Base-by-base conservation (phyloP, 2,329 filamentous ascomycete genomes). In the Penicillium sp. region DNA sequence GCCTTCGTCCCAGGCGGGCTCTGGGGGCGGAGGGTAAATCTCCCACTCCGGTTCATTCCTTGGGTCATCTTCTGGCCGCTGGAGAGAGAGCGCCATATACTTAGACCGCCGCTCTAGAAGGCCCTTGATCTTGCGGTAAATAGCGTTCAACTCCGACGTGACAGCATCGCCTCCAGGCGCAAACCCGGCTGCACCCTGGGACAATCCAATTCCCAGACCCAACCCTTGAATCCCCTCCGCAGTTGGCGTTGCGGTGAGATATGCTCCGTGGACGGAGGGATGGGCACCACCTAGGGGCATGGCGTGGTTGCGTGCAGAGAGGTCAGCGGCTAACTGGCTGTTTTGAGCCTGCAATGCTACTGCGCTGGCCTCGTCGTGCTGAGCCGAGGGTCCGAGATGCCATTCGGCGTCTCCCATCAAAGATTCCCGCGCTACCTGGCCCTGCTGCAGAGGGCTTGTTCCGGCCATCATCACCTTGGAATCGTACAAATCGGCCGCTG, bases 11-110 rank as follows among this genome's bases (percentile, higher is more conserved):
- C 95, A 98, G 2, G 92, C 91, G 17, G 95, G 95, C 71, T 96
- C 91, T 6, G 94, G 95, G 4, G 93, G 93, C 15, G 91, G 88
- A 10, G 95, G 95, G 72, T 98, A 98, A 49, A 99, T 92, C 58
- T 86, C 84, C 94, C 94, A 99, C 54, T 83, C 85, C 0, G 89
- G 85, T 19, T 90, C 86, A 74, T 98, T 93, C 70, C 92, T 92
- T 1, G 95, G 95, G 69, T 98, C 97, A 74, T 97, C 92, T 13
- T 87, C 85, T 8, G 89, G 85, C 10, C 90, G 86, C 74, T 99
- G 95, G 22, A 93, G 82, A 0, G 95, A 98, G 17, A 97, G 79
- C 1, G 87, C 83, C 56, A 98, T 91, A 78, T 98, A 99, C 72
- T 92, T 96, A 75, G 93, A 89, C 63, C 95, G 88, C 44, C 93